phyloP scores from a whole-genome alignment of 1,284 basidiomycete species.

The Ustilago bromivora region DNA sequence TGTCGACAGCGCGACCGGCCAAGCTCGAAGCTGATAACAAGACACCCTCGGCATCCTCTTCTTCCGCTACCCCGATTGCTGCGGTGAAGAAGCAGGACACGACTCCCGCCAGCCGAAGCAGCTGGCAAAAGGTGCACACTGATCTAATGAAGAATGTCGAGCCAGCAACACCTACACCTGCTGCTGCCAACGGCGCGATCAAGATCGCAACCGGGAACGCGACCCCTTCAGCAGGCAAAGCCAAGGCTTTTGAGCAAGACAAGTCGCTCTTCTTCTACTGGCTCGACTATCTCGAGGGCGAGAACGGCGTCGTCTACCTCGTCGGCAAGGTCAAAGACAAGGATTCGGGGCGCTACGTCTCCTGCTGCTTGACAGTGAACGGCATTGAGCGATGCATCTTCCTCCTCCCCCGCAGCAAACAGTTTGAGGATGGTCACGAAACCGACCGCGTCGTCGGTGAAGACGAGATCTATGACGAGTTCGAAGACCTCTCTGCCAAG shows the following conservation, averaged over 20 bases:
- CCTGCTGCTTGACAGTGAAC: conserved; percentile 86
- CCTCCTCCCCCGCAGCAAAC: conserved; percentile 77
- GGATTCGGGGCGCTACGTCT: conserved; percentile 76
- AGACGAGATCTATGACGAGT: conserved; percentile 84
- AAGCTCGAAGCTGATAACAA: conserved; percentile 27
- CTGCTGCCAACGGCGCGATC: conserved; percentile 17
- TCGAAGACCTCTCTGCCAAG: conserved; percentile 82
- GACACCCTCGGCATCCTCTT: conserved; percentile 26
- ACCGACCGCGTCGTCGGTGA: conserved; percentile 75
- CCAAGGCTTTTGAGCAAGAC: conserved; percentile 59
- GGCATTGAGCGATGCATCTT: conserved; percentile 92
- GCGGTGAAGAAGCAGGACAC: conserved; percentile 20
- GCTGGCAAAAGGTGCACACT: conserved; percentile 58
- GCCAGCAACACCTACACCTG: conserved; percentile 32
- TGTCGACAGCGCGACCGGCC: conserved; percentile 13
- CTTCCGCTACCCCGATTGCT: conserved; percentile 15
- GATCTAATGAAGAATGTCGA: conserved; percentile 51
- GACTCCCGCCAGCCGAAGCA: conserved; percentile 28
- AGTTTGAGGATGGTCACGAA: conserved; percentile 74
- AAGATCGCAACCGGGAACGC: conserved; percentile 27
- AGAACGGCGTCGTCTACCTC: conserved; percentile 65
- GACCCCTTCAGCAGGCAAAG: conserved; percentile 35
- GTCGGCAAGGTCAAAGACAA: conserved; percentile 68
- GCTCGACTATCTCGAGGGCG: conserved; percentile 65
- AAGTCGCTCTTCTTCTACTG: conserved; percentile 67